A percentile compares a stretch with the other conserved stretches of the same genome.
Evolutionary conservation across 768 basidiomycete genomes (phyloP).

Genomic region (Amanita fuliginea): DNA sequence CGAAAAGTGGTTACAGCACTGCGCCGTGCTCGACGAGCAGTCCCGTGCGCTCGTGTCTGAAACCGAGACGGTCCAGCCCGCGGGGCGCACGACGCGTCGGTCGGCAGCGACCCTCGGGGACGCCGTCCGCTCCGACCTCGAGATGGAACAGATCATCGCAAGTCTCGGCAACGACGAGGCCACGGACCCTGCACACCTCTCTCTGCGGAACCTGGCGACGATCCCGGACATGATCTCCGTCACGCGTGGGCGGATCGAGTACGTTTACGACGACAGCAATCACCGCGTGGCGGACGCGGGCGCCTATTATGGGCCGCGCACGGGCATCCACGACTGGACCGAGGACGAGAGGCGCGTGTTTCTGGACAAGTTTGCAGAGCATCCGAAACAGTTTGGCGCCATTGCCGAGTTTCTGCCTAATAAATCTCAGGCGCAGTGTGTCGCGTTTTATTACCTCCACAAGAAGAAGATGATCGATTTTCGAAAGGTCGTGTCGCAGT

Average conservation of each 20-base stretch:
- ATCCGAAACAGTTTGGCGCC: conserved; percentile 94
- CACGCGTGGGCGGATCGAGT: conserved; percentile 45
- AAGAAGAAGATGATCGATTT: conserved; percentile 87
- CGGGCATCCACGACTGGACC: conserved; percentile 81
- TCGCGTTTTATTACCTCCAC: conserved; percentile 89
- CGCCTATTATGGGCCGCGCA: conserved; percentile 64
- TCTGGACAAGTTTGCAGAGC: conserved; percentile 67
- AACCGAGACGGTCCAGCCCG: conserved; percentile 24
- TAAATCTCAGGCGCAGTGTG: conserved; percentile 84
- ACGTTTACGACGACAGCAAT: conserved; percentile 77
- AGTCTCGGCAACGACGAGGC: conserved; percentile 86
- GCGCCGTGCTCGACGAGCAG: conserved; percentile 54
- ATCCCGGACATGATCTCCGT: conserved; percentile 89
- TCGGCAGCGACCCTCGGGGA: conserved; percentile 68
- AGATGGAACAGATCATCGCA: conserved; percentile 97
- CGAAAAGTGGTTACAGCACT: conserved; percentile 63
- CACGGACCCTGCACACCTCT: conserved; percentile 86
- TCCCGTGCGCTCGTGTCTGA: conserved; percentile 32
- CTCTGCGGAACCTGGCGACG: conserved; percentile 70
- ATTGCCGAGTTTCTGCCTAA: conserved; percentile 72
- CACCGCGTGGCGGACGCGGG: conserved; percentile 65
- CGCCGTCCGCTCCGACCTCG: conserved; percentile 87
- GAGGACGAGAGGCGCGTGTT: conserved; percentile 73
- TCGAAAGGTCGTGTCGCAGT: conserved; percentile 58
- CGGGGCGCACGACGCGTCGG: conserved; percentile 60